These are phyloP conservation scores for Nannochloris sp. DNA, from an alignment of 139 green algal species.

Conservation along the genomic window DNA sequence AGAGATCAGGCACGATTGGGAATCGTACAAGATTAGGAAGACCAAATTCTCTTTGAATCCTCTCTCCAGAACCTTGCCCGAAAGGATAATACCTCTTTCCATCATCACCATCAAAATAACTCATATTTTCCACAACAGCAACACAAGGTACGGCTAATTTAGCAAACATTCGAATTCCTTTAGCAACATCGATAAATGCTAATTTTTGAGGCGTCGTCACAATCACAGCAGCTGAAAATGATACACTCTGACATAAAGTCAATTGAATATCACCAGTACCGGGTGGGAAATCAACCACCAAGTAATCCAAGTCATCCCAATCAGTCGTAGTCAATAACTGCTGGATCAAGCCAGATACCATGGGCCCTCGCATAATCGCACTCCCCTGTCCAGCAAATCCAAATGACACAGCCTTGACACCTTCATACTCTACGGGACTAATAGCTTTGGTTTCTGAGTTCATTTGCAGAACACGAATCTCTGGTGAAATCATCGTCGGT, in stretches of 20 bases:
- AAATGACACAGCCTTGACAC: slow-evolving; percentile 96
- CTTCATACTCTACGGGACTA: slow-evolving; percentile 83
- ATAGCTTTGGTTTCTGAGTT: slow-evolving; percentile 74
- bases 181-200: slow-evolving; percentile 98
- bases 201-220: slow-evolving; percentile 99
- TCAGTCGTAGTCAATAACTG: slow-evolving; percentile 89
- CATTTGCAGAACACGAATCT: slow-evolving; percentile 72
- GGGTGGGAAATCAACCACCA: slow-evolving; percentile 96
- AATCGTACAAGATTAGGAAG: slow-evolving; percentile 88
- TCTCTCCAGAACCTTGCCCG: slow-evolving; percentile 67
- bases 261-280: slow-evolving; percentile 99
- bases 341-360: slow-evolving; percentile 93
- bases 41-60: slow-evolving; percentile 83
- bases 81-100: slow-evolving; percentile 84
- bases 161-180: slow-evolving; percentile 98
- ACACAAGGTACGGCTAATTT: slow-evolving; percentile 90
- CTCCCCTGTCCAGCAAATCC: slow-evolving; percentile 92
- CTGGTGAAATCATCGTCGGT: slow-evolving; percentile 90
- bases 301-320: slow-evolving; percentile 97
- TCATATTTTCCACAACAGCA: slow-evolving; percentile 99
- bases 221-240: slow-evolving; percentile 91
- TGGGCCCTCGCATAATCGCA: slow-evolving; percentile 97
- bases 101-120: slow-evolving; percentile 85
- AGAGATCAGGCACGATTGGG: slow-evolving; percentile 87
- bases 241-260: slow-evolving; percentile 88